These are phyloP conservation scores for Chaetomium tenue DNA, from an alignment of 495 filamentous ascomycete genomes.

Conservation along the genomic window DNA sequence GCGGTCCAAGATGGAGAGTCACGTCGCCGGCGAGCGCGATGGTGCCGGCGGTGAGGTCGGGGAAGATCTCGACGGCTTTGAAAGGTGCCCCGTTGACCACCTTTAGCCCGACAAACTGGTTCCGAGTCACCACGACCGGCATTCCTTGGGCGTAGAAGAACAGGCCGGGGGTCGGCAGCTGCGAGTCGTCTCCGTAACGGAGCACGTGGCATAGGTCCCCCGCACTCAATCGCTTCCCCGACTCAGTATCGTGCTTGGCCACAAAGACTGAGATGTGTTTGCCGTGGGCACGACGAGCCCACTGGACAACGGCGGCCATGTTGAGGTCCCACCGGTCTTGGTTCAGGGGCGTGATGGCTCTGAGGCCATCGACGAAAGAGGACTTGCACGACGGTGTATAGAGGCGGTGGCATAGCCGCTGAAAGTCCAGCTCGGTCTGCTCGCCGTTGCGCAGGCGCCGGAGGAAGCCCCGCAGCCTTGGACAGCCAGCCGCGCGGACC, in stretches of 20 bases:
- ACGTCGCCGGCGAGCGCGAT: neutral
- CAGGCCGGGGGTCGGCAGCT: slow-evolving; percentile 13
- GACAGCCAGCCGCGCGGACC: slow-evolving; percentile 11
- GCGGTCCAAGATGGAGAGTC: no score
- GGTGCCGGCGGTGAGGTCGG: slow-evolving; percentile 7
- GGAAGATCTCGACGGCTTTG: slow-evolving; percentile 9
- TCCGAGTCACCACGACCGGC: neutral
- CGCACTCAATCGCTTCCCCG: slow-evolving; percentile 2
- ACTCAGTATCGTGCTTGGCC: no score
- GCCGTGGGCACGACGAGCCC: no score
- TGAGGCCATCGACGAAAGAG: slow-evolving; percentile 7
- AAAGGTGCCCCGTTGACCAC: slow-evolving; percentile 14
- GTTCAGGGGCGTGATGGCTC: slow-evolving; percentile 11
- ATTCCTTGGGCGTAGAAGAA: slow-evolving; percentile 15
- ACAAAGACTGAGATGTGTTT: no score
- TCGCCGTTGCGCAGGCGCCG: slow-evolving; percentile 9
- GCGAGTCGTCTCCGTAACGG: slow-evolving; percentile 16
- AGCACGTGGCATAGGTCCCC: slow-evolving; percentile 12
- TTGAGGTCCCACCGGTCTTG: slow-evolving; percentile 14
- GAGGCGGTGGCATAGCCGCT: slow-evolving; percentile 5
- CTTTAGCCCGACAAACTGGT: slow-evolving; percentile 13
- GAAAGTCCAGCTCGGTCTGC: slow-evolving; percentile 14
- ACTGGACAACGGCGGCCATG: no score
- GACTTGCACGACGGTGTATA: neutral
- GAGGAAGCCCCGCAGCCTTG: slow-evolving; percentile 11